Percentiles rank a stretch among this genome's conserved stretches.
Conservation (phyloP, 768 basidiomycete genomes). For the Auricularia sp. region DNA sequence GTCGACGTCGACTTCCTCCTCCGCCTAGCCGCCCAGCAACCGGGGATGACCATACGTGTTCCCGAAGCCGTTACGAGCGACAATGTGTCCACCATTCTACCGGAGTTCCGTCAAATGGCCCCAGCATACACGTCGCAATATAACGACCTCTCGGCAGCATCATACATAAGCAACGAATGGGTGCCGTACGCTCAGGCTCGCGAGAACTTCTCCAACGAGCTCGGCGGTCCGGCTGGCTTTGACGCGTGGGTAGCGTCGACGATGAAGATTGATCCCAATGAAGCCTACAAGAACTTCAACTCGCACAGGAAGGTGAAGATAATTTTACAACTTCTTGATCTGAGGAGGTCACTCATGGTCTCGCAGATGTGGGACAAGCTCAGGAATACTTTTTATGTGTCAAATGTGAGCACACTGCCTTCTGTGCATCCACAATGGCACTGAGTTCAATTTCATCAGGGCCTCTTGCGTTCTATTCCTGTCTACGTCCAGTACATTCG, state of each 20-base stretch:
- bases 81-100: conserved; percentile 35
- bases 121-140: conserved; percentile 28
- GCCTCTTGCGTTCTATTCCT: conserved; percentile 39
- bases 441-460: conserved; percentile 23
- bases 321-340: no score
- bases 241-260: conserved; percentile 53
- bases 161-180: conserved; percentile 42
- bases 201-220: conserved; percentile 33
- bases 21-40: conserved; percentile 42
- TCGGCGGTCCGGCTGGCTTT: conserved; percentile 57
- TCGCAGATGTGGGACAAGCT: conserved; percentile 72
- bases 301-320: conserved; percentile 48
- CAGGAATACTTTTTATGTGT: conserved; percentile 38
- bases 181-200: conserved; percentile 45
- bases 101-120: conserved; percentile 34
- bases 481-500: conserved; percentile 51
- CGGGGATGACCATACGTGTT: conserved; percentile 50
- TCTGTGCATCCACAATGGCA: neutral
- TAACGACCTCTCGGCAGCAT: conserved; percentile 17
- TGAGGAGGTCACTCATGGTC: neutral
- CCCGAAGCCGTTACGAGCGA: conserved; percentile 27
- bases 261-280: conserved; percentile 57
- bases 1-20: conserved; percentile 46
- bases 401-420: conserved; percentile 27
- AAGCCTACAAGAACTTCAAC: conserved; percentile 66